These are phyloP conservation scores for Penicillium soppii DNA, from an alignment of 495 filamentous ascomycete genomes.

Conservation along the genomic window DNA sequence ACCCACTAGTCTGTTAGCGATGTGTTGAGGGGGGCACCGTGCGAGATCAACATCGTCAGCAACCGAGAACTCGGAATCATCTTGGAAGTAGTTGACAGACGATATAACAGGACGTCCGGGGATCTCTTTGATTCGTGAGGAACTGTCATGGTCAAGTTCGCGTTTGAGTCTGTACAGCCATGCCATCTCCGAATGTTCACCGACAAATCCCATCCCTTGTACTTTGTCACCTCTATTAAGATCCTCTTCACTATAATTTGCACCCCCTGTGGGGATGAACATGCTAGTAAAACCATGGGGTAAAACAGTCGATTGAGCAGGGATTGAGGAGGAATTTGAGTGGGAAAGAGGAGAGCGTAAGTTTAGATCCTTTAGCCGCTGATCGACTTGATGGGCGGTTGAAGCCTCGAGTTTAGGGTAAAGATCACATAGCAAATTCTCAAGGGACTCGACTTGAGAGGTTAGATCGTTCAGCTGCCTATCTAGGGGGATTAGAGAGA, in stretches of 20 bases:
- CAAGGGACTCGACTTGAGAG: slow-evolving; percentile 31
- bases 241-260: slow-evolving; percentile 59
- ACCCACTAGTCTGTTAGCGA: slow-evolving; percentile 53
- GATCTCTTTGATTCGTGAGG: slow-evolving; percentile 13
- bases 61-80: slow-evolving; percentile 48
- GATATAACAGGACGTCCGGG: slow-evolving; percentile 30
- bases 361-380: slow-evolving; percentile 20
- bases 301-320: not conserved
- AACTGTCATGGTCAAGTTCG: slow-evolving; percentile 28
- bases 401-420: slow-evolving; percentile 32
- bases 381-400: slow-evolving; percentile 37
- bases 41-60: slow-evolving; percentile 45
- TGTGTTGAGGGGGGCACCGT: slow-evolving; percentile 46
- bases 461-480: slow-evolving; percentile 44
- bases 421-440: slow-evolving; percentile 38
- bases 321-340: slow-evolving; percentile 2
- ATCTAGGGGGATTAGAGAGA: slow-evolving; percentile 19
- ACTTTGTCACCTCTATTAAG: slow-evolving; percentile 52
- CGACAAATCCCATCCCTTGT: slow-evolving; percentile 57
- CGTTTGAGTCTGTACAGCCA: slow-evolving; percentile 57
- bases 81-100: slow-evolving; percentile 55
- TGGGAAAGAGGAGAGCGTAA: not conserved
- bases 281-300: slow-evolving; percentile 24
- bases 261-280: slow-evolving; percentile 43
- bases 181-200: slow-evolving; percentile 60